Evolutionary conservation across 2,329 filamentous ascomycete species (phyloP), one percentile per base, ranked within the genome.

Genomic region (Botrytis deweyae): DNA sequence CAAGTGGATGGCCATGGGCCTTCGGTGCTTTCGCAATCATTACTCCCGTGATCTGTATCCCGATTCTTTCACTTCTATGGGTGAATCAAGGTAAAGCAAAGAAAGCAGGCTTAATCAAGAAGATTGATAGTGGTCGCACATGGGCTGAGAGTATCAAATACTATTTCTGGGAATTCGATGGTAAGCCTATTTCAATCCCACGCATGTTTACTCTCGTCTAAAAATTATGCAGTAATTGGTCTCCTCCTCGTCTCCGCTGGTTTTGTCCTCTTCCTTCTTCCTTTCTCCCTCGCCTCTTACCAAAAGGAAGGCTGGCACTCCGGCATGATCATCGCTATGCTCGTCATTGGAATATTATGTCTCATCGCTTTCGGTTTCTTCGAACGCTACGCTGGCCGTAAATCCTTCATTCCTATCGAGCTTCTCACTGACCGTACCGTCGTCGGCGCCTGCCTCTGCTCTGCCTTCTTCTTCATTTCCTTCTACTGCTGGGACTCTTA

Each of bases 11-110:
- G 87, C 86, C 89, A 58, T 93, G 91, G 91, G 90, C 86, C 1
- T 93, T 90, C 78, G 91, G 90, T 55, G 85, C 86, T 76, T 93
- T 91, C 81, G 85, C 88, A 61, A 89, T 93, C 76, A 85, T 93
- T 74, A 84, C 89, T 5, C 90, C 91, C 1, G 82, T 87, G 61
- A 85, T 91, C 63, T 88, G 87, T 42, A 75, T 89, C n/a, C 91
- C 92, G 0, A 84, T 93, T n/a, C 87, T 88, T 52, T 78, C 84
- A 22, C 82, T 92, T 16, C 73, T 82, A n/a, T 78, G 75, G 64
- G 68, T 62, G 33, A 90, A 92, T 78, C 86, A 90, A 75, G 83
- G 83, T 70, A 91, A 90, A 79, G 91, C 91, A 7, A 84, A 84
- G 75, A 85, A 85, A 33, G 25, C 66, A 25, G 89, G 89, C 0